Conservation (phyloP, 345 rosid genomes). For the Theobroma cacao region DNA sequence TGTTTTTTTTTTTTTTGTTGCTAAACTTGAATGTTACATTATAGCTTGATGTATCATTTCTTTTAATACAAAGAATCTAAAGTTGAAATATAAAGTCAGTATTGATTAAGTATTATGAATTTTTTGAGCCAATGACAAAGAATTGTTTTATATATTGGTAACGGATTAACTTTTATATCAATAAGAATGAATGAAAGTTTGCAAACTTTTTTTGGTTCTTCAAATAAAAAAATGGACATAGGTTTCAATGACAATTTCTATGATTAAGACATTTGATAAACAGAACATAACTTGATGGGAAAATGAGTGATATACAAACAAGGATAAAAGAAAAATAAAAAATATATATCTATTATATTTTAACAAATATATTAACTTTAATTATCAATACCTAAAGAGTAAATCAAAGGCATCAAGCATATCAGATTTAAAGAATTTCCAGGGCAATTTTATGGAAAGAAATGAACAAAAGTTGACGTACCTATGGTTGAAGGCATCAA, state of each 20-base stretch:
- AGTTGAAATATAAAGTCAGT: too few species aligned
- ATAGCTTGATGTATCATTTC: too few species aligned
- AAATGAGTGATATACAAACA: background rate
- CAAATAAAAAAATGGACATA: background rate
- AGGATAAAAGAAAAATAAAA: background rate
- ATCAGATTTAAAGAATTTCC: background rate
- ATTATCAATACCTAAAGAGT: background rate
- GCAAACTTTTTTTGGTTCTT: too few species aligned
- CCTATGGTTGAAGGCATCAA: slow-evolving; percentile 21
- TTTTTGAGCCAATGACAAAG: too few species aligned
- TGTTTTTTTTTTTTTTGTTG: too few species aligned
- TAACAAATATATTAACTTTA: background rate
- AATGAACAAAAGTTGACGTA: slow-evolving; percentile 18
- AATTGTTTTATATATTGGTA: too few species aligned
- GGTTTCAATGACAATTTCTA: background rate
- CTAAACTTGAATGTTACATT: too few species aligned
- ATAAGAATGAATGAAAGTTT: too few species aligned
- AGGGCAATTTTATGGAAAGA: background rate
- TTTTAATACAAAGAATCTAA: too few species aligned
- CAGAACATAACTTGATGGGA: background rate
- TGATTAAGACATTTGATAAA: background rate
- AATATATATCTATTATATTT: background rate
- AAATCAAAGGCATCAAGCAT: background rate
- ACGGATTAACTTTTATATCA: too few species aligned
- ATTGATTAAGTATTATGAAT: too few species aligned